Evolutionary conservation across 495 filamentous ascomycete genomes (phyloP).

Genomic region (Penicillium chermesinum): DNA sequence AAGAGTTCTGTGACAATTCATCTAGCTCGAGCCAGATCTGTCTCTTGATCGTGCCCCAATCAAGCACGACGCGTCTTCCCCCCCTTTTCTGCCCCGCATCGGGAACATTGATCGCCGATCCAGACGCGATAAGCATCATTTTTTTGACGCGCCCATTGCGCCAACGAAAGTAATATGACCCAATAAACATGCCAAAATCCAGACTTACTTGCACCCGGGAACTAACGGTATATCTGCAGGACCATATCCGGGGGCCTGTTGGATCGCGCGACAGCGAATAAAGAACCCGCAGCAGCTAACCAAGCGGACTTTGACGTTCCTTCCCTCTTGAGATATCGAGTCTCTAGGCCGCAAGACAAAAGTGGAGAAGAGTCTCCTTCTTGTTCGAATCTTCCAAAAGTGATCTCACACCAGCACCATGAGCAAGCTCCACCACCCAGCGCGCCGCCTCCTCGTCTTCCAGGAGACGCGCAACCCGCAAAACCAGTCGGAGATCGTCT

Average conservation of each 20-base stretch:
- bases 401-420: not conserved
- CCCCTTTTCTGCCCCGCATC: constrained; percentile 11
- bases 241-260: too few relatives aligned
- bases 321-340: too few relatives aligned
- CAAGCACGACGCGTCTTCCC: not conserved
- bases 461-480: constrained; percentile 32
- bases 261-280: too few relatives aligned
- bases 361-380: too few relatives aligned
- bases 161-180: not conserved
- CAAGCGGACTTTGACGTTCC: too few relatives aligned
- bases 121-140: constrained; percentile 13
- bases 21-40: too few relatives aligned
- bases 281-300: too few relatives aligned
- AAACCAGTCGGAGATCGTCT: constrained; percentile 28
- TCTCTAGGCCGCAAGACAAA: not conserved
- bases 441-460: constrained; percentile 35
- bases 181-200: not conserved
- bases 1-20: too few relatives aligned
- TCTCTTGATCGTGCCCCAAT: too few relatives aligned
- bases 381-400: not conserved
- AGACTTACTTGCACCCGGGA: too few relatives aligned
- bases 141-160: constrained; percentile 1
- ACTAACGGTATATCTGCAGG: too few relatives aligned
- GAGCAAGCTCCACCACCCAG: constrained; percentile 4
- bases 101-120: constrained; percentile 3